Evolutionary conservation across 371 early-diverging fungal species (phyloP).

Genomic region (Apophysomyces ossiformis): DNA sequence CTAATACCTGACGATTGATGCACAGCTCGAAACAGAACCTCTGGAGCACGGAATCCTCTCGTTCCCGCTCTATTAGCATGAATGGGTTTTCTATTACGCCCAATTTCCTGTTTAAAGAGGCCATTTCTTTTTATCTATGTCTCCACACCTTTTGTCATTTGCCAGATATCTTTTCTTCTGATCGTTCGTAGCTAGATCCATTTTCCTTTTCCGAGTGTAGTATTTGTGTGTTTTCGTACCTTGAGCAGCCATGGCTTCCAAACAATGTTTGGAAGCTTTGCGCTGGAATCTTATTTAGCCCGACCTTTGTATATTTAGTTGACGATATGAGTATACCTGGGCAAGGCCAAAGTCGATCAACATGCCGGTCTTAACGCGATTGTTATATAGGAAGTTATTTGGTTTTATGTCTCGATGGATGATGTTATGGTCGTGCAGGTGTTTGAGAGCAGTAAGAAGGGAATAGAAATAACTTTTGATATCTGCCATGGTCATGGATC

Average conservation of each 20-base stretch:
- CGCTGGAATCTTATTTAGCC: not conserved
- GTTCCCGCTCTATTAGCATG: slow-evolving; percentile 98
- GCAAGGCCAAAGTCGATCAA: slow-evolving; percentile 99
- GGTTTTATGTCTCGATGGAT: slow-evolving; percentile 98
- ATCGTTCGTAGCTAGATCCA: not conserved
- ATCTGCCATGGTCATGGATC: slow-evolving; percentile 66
- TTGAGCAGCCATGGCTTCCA: not conserved
- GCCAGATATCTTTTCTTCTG: not conserved
- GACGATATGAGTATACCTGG: slow-evolving; percentile 42
- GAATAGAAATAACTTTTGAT: slow-evolving; percentile 83
- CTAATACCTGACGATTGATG: slow-evolving; percentile 66
- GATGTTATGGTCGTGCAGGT: slow-evolving; percentile 75
- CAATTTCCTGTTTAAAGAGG: not conserved
- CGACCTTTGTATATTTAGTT: not conserved
- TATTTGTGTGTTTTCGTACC: not conserved
- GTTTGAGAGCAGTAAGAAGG: slow-evolving; percentile 77
- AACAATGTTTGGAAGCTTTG: not conserved
- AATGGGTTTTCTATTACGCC: slow-evolving; percentile 61
- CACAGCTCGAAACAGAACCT: slow-evolving; percentile 88
- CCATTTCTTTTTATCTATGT: not conserved
- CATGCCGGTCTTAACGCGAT: slow-evolving; percentile 70
- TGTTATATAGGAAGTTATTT: slow-evolving; percentile 93
- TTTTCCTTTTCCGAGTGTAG: not conserved
- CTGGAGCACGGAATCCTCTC: slow-evolving; percentile 98
- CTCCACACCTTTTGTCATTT: not conserved